Evolutionary conservation across 305 asterid genomes (phyloP).

Genomic region (Solanum hybrid): DNA sequence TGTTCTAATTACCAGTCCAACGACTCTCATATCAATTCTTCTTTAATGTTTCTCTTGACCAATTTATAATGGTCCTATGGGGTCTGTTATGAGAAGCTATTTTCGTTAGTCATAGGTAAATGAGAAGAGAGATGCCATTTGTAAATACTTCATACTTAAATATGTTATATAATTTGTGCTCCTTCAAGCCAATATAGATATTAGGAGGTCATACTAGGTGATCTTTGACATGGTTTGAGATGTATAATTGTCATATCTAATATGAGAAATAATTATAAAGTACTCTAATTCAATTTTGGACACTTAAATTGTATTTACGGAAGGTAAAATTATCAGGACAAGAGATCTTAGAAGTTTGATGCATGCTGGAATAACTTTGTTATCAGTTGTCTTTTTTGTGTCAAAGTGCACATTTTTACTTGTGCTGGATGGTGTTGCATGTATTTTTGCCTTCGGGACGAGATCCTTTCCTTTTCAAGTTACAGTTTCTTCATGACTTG

Average conservation of each 20-base stretch:
- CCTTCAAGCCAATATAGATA: background rate
- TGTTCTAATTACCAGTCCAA: constrained; percentile 88
- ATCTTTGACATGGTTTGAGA: background rate
- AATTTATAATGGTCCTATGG: background rate
- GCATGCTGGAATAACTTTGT: background rate
- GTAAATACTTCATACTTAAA: background rate
- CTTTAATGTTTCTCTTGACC: background rate
- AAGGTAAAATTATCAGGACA: background rate
- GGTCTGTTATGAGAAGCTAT: background rate
- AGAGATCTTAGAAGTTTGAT: background rate
- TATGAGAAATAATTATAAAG: background rate
- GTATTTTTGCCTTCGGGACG: background rate
- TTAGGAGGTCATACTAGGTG: background rate
- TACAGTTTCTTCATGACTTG: constrained; percentile 1
- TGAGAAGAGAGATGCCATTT: background rate
- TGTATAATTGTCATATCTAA: background rate
- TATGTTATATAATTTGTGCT: background rate
- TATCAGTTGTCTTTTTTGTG: background rate
- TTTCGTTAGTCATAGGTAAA: background rate
- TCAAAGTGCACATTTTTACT: background rate
- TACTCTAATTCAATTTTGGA: background rate
- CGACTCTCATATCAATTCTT: constrained; percentile 34
- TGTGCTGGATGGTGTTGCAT: background rate
- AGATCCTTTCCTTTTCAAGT: background rate
- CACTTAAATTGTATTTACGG: background rate